These are phyloP conservation scores for Mallotus japonicus DNA, from an alignment of 441 rosid genomes.

Conservation along the genomic window DNA sequence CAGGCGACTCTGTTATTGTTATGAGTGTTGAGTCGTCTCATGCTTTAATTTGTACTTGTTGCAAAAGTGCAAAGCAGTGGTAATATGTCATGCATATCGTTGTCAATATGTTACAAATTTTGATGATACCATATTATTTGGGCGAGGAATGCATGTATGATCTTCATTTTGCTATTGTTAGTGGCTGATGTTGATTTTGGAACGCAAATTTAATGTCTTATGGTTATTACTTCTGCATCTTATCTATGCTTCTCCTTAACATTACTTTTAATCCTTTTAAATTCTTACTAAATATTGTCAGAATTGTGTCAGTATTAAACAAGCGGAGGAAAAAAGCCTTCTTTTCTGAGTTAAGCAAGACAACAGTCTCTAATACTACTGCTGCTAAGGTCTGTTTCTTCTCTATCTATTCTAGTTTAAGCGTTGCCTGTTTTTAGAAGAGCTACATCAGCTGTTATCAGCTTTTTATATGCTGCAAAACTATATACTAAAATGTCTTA, in stretches of 20 bases:
- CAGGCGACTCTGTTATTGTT: not conserved
- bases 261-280: too few species aligned
- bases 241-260: not conserved
- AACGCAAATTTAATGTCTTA: too few species aligned
- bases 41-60: not conserved
- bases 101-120: too few species aligned
- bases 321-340: constrained; percentile 82
- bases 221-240: too few species aligned
- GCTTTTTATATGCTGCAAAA: not conserved
- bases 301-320: constrained; percentile 52
- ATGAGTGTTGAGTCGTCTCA: not conserved
- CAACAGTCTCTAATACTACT: constrained; percentile 28
- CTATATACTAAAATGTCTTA: not conserved
- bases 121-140: too few species aligned
- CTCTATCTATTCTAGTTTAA: constrained; percentile 13
- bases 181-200: too few species aligned
- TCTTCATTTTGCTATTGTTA: too few species aligned
- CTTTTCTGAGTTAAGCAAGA: constrained; percentile 76
- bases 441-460: not conserved
- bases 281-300: constrained; percentile 19
- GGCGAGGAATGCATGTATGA: too few species aligned
- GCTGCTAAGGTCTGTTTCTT: constrained; percentile 45
- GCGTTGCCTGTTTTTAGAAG: not conserved
- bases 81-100: not conserved
- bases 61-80: not conserved